Conservation (phyloP, 2,329 filamentous ascomycete genomes). For the Fulvia fulva region DNA sequence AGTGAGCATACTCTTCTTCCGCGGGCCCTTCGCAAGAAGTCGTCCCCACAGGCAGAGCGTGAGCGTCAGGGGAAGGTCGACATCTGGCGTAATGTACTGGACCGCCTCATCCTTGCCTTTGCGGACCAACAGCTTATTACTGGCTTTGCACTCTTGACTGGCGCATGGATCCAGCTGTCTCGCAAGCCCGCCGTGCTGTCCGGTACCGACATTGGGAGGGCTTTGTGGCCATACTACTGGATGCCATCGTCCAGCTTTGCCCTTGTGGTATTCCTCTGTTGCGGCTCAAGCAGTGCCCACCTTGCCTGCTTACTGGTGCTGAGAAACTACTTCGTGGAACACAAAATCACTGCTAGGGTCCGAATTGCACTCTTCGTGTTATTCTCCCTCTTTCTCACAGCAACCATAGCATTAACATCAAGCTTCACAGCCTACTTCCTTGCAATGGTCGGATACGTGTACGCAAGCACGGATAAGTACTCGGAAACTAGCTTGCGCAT, state of each 20-base stretch:
- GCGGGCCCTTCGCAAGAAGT: not conserved
- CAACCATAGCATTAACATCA: not conserved
- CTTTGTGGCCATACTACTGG: not conserved
- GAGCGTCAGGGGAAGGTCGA: not conserved
- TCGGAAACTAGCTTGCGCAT: not conserved
- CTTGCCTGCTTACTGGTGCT: conserved; percentile 6
- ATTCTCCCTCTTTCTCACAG: not conserved
- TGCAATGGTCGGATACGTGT: not conserved
- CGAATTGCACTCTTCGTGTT: not conserved
- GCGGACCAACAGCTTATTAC: conserved; percentile 10
- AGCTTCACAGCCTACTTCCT: not conserved
- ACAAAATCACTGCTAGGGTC: conserved; percentile 1
- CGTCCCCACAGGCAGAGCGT: not conserved
- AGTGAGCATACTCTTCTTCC: conserved; percentile 1
- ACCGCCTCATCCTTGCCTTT: conserved; percentile 1
- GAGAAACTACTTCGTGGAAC: conserved; percentile 4
- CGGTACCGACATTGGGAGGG: not conserved
- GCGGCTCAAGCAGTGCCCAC: conserved; percentile 9
- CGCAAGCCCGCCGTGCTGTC: not conserved
- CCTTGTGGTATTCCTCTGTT: conserved; percentile 7
- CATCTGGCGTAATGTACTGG: conserved; percentile 6
- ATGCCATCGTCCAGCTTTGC: not conserved
- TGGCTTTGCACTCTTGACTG: conserved; percentile 4
- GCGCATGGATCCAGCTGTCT: conserved; percentile 2
- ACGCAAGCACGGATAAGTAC: not conserved